Base-by-base conservation (phyloP, 2,329 filamentous ascomycete genomes). In the Plectosphaerella cucumerina region DNA sequence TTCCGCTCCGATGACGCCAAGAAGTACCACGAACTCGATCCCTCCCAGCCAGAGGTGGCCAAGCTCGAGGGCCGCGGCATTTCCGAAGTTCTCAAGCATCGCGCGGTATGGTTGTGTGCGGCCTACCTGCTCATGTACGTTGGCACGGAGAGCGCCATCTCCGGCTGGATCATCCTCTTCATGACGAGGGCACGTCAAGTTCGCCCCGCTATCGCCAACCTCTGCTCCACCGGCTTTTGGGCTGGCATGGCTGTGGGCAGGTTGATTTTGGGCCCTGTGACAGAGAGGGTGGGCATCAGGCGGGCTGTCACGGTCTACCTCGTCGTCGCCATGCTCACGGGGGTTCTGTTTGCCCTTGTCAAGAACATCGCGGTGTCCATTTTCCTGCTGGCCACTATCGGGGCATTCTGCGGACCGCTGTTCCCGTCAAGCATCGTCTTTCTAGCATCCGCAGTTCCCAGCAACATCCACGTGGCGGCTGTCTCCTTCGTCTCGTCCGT, bases 1-100 rank as follows among this genome's bases (percentile, higher is more conserved):
- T 92, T 92, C 65, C 86, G 86, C 82, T 60, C 57, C 5, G 81
- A 81, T 22, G 83, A 77, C 0, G 85, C 76, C 2, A 68, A 67
- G 8, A 73, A 71, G 2, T 87, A 87, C 62, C 77, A 80, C 46
- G 71, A 60, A 4, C 53, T 49, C 14, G 59, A 58, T 18, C 17
- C 73, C 69, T 1, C 59, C 68, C 1, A 65, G 12, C 39, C 23
- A 4, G 23, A 47, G 1, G 17, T 35, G 2, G 12, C 45, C 1
- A 60, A 53, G 17, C 14, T 21, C 3, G 5, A 44, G 8, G 39
- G 49, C 12, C n/a, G 37, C 21, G 57, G 56, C 8, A 59, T 70
- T 8, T 61, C 15, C 39, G 18, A 18, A 17, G 39, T 42, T 11
- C 4, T 74, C 51, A 59, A 44, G 1, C 59, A 68, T 37, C 58